Evolutionary conservation across 805 yeast genomes (phyloP).

Genomic region (Candida vaughaniae): DNA sequence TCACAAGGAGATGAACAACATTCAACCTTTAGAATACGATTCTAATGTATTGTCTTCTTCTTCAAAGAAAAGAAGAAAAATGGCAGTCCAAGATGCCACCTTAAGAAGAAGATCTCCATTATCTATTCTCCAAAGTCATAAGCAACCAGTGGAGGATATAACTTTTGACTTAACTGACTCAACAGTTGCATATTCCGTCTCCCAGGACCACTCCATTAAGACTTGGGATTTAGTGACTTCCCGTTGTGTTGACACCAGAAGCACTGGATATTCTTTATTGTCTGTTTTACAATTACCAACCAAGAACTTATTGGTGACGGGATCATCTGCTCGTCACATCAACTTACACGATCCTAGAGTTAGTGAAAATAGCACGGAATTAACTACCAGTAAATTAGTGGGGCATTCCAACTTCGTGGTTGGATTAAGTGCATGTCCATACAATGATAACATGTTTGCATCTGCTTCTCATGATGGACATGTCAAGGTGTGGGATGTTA

Average conservation of each 20-base stretch:
- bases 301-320: constrained; percentile 75
- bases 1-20: constrained; percentile 74
- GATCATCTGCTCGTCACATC: constrained; percentile 98
- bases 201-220: constrained; percentile 92
- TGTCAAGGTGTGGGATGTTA: constrained; percentile 91
- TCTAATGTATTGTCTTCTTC: constrained; percentile 63
- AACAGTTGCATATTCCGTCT: constrained; percentile 87
- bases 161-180: constrained; percentile 69
- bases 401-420: constrained; percentile 95
- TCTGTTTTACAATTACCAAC: constrained; percentile 69
- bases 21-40: constrained; percentile 45
- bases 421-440: constrained; percentile 69
- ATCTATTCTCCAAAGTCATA: constrained; percentile 74
- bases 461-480: constrained; percentile 98
- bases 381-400: constrained; percentile 55
- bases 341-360: constrained; percentile 89
- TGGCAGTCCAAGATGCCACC: constrained; percentile 73
- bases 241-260: constrained; percentile 80
- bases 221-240: constrained; percentile 96
- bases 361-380: constrained; percentile 59
- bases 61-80: constrained; percentile 82
- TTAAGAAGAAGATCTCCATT: constrained; percentile 82
- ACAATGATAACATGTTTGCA: constrained; percentile 75
- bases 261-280: constrained; percentile 81
- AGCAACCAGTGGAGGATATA: constrained; percentile 84